phyloP scores from a whole-genome alignment of 169 alveolate genomes.

The Miamiensis avidus region DNA sequence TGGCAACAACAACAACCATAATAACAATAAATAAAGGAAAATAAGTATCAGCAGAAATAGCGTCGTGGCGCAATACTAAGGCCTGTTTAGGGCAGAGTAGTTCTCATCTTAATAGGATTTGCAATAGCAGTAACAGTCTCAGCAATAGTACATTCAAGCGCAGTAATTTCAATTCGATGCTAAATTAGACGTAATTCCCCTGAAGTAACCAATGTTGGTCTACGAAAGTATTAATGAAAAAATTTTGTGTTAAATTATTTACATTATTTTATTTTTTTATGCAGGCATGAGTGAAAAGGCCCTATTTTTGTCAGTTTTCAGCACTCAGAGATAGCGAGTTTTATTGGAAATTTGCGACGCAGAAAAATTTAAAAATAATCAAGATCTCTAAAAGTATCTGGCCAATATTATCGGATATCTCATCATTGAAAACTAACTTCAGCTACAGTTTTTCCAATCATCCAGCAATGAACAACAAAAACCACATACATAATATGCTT shows the following conservation, averaged over 20 bases:
- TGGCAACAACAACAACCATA: no score
- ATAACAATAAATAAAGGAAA: no score
- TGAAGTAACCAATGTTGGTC: not conserved
- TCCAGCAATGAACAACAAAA: no score
- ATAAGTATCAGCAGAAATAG: not conserved
- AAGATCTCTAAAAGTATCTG: not conserved
- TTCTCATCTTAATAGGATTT: no score
- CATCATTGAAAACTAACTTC: not conserved
- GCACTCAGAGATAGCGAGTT: not conserved
- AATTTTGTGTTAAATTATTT: not conserved
- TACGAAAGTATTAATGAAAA: not conserved
- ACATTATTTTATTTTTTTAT: no score
- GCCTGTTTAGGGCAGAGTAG: not conserved
- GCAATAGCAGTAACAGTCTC: not conserved
- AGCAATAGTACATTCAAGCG: not conserved
- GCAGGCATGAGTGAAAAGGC: not conserved
- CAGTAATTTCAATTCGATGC: not conserved
- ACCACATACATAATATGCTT: no score
- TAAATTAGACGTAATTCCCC: not conserved
- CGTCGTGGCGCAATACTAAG: not conserved
- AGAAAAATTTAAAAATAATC: not conserved
- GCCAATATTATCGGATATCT: not conserved
- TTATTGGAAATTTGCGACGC: not conserved
- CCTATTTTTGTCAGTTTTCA: no score
- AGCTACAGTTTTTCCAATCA: no score